A percentile compares a stretch with the other conserved stretches of the same genome.
Conservation (phyloP, 768 basidiomycete species). For the Bullera alba region DNA sequence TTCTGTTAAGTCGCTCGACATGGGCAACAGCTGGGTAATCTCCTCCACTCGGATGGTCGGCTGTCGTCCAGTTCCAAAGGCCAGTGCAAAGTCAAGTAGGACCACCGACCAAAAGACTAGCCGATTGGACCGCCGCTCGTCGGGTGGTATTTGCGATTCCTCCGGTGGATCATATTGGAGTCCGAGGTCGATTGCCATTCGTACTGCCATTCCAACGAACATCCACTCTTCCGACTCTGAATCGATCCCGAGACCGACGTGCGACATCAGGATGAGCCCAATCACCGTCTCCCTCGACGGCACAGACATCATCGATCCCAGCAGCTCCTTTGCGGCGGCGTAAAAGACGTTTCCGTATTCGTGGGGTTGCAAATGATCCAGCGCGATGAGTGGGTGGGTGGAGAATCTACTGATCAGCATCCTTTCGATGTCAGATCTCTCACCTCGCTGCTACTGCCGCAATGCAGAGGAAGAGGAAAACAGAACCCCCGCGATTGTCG, state of each 20-base stretch:
- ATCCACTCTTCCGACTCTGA: constrained; percentile 28
- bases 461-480: constrained; percentile 21
- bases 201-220: constrained; percentile 18
- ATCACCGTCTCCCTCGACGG: constrained; percentile 20
- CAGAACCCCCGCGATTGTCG: constrained; percentile 13
- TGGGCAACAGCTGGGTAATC: constrained; percentile 22
- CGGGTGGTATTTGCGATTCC: not conserved
- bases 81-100: constrained; percentile 19
- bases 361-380: constrained; percentile 6
- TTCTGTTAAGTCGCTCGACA: constrained; percentile 12
- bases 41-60: constrained; percentile 24
- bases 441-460: constrained; percentile 28
- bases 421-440: not conserved
- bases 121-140: constrained; percentile 12
- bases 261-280: not conserved
- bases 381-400: constrained; percentile 14
- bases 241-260: constrained; percentile 12
- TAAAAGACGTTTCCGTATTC: constrained; percentile 25
- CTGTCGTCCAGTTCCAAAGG: constrained; percentile 21
- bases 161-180: constrained; percentile 18
- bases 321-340: constrained; percentile 22
- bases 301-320: constrained; percentile 23
- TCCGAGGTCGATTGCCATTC: constrained; percentile 30
- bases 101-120: constrained; percentile 30
- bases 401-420: constrained; percentile 36